Base-by-base conservation (phyloP, 2,329 filamentous ascomycete genomes). In the Cladosporium sp. region DNA sequence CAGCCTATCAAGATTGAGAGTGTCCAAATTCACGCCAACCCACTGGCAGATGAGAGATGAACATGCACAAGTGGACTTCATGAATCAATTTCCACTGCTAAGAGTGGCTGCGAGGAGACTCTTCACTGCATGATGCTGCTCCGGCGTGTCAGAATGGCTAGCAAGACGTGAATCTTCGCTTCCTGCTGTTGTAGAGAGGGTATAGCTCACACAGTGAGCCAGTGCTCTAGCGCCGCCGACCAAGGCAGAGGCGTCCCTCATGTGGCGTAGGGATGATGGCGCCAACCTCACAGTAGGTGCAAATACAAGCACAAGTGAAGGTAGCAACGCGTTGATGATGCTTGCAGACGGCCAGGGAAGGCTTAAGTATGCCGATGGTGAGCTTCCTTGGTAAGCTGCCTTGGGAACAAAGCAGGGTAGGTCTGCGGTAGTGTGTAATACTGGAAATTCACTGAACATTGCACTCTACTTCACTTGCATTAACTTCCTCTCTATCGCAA, bases 21-120 rank as follows among this genome's bases (percentile, higher is more conserved):
- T 10, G 84, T 93, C 26, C 90, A 88, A 1, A 84, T 94, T 2
- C 91, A 94, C 77, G 91, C 91, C 21, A 95, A 95, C 72, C 91
- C 91, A 0, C 74, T 94, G 68, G 91, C 91, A 14, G 75, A 77
- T 61, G 75, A 76, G 67, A 67, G 73, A 68, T 76, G 72, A 75
- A 65, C 49, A 36, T 3, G 32, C 32, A 30, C 30, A 54, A 54
- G 51, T 21, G 51, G 51, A 54, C 51, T 54, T 28, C 16, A 28
- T 54, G 51, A 54, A 30, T 28, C 51, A 32, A 21, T 7, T 54
- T 54, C n/a, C 26, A 54, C 30, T 14, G 30, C 23, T 28, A 32
- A 21, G 21, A 32, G 3, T n/a, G 18, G 18, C 26, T 54, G 26
- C 26, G 18, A 32, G 13, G 26, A 30, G 51, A 21, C 14, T 13